Conservation (phyloP, 192 early-diverging fungal species). For the Coemansia erecta region DNA sequence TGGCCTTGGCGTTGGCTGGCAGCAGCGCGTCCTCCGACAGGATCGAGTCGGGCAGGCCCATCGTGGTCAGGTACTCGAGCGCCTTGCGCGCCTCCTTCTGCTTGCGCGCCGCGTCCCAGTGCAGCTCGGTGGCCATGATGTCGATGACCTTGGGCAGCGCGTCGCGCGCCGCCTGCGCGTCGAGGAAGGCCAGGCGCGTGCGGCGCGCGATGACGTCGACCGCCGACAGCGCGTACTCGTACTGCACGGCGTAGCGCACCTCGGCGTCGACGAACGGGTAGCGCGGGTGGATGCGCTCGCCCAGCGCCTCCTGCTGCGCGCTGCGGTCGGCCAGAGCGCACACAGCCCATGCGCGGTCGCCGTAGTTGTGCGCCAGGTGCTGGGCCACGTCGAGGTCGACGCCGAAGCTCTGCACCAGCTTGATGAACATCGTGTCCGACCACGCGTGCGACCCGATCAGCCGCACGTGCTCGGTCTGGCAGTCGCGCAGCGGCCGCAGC, state of each 20-base stretch:
- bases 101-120: slow-evolving; percentile 70
- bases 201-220: slow-evolving; percentile 94
- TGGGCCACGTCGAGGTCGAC: slow-evolving; percentile 89
- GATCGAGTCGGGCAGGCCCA: slow-evolving; percentile 78
- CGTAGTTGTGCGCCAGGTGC: slow-evolving; percentile 89
- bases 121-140: slow-evolving; percentile 88
- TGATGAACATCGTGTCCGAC: slow-evolving; percentile 92
- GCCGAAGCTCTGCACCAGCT: slow-evolving; percentile 93
- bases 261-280: slow-evolving; percentile 96
- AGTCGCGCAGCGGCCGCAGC: slow-evolving; percentile 65
- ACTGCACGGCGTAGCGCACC: slow-evolving; percentile 84
- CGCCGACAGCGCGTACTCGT: slow-evolving; percentile 90
- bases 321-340: slow-evolving; percentile 75
- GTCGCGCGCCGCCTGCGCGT: slow-evolving; percentile 86
- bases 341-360: slow-evolving; percentile 93
- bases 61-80: slow-evolving; percentile 77
- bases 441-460: slow-evolving; percentile 87
- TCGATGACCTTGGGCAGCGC: slow-evolving; percentile 82
- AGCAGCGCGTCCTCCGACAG: slow-evolving; percentile 6
- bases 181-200: slow-evolving; percentile 88
- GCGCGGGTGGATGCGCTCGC: slow-evolving; percentile 68
- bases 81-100: slow-evolving; percentile 67
- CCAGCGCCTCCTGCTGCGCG: slow-evolving; percentile 76
- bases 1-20: slow-evolving; percentile 32
- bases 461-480: slow-evolving; percentile 71